These are phyloP conservation scores for Cystobasidium tubakii DNA, from an alignment of 768 basidiomycete species.

Conservation along the genomic window DNA sequence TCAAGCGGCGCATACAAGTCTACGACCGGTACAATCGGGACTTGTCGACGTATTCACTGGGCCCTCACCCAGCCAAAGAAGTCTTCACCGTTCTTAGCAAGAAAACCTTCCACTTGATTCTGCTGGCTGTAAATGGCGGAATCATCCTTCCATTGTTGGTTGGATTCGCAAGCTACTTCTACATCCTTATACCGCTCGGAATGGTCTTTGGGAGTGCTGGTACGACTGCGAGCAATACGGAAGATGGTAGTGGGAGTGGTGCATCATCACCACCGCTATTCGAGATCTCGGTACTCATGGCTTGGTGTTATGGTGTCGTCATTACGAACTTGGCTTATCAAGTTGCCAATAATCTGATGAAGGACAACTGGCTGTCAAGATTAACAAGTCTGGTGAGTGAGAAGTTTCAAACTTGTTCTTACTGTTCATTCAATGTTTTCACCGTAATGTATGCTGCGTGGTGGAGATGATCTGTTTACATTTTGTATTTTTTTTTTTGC, in stretches of 20 bases:
- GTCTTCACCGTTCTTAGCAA: neutral
- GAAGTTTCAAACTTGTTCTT: neutral
- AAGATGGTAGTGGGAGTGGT: neutral
- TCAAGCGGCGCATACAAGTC: neutral
- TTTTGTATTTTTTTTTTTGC: neutral
- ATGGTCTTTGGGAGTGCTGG: neutral
- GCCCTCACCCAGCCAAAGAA: neutral
- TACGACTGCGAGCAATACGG: neutral
- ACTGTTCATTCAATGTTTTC: neutral
- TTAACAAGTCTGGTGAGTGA: neutral
- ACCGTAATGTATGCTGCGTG: no score
- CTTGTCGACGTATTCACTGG: neutral
- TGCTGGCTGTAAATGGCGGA: conserved; percentile 7
- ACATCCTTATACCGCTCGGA: conserved; percentile 3
- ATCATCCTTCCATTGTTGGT: conserved; percentile 24
- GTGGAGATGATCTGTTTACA: no score
- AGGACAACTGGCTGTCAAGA: neutral
- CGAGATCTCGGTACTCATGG: neutral
- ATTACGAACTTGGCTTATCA: neutral
- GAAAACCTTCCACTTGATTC: neutral
- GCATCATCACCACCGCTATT: neutral
- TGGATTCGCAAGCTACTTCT: conserved; percentile 9
- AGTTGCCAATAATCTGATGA: neutral
- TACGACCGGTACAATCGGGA: neutral
- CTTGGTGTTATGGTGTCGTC: conserved; percentile 16